These are phyloP conservation scores for Tolypocladium album DNA, from an alignment of 2,329 filamentous ascomycete species.

Conservation along the genomic window DNA sequence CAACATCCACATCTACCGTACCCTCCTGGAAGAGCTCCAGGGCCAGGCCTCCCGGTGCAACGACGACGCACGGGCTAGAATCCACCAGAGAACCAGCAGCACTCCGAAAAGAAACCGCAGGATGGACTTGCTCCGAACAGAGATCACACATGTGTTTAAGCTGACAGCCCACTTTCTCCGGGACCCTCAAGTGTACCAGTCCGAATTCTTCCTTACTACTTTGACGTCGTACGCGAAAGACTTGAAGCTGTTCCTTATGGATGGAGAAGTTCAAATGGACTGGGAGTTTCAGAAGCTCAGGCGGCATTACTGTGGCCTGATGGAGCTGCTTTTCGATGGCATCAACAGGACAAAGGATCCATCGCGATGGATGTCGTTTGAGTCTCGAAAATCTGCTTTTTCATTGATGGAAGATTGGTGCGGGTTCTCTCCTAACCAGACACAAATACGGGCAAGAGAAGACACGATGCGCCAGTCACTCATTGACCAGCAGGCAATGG, in stretches of 20 bases:
- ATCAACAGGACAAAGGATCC: slow-evolving; percentile 79
- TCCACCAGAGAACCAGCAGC: slow-evolving; percentile 80
- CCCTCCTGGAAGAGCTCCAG: slow-evolving; percentile 80
- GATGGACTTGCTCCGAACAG: slow-evolving; percentile 79
- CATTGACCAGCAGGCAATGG: slow-evolving; percentile 66
- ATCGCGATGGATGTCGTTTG: slow-evolving; percentile 93
- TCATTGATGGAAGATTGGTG: slow-evolving; percentile 99
- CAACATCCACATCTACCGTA: slow-evolving; percentile 87
- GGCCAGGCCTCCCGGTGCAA: slow-evolving; percentile 78
- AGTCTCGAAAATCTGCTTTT: slow-evolving; percentile 89
- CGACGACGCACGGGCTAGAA: slow-evolving; percentile 74
- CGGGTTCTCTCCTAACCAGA: slow-evolving; percentile 86
- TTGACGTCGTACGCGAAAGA: slow-evolving; percentile 86
- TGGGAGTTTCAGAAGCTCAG: slow-evolving; percentile 88
- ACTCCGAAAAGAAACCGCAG: slow-evolving; percentile 71
- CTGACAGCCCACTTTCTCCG: slow-evolving; percentile 84
- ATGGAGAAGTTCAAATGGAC: slow-evolving; percentile 87
- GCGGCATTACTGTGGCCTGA: slow-evolving; percentile 85
- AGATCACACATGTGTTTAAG: slow-evolving; percentile 94
- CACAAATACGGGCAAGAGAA: slow-evolving; percentile 69
- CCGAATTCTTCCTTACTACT: slow-evolving; percentile 85
- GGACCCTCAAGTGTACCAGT: slow-evolving; percentile 64
- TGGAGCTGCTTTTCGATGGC: slow-evolving; percentile 87
- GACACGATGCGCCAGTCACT: slow-evolving; percentile 80
- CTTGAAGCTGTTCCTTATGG: slow-evolving; percentile 86